Evolutionary conservation across 2,329 filamentous ascomycete species (phyloP).

Genomic region (Metarhizium guizhouense): DNA sequence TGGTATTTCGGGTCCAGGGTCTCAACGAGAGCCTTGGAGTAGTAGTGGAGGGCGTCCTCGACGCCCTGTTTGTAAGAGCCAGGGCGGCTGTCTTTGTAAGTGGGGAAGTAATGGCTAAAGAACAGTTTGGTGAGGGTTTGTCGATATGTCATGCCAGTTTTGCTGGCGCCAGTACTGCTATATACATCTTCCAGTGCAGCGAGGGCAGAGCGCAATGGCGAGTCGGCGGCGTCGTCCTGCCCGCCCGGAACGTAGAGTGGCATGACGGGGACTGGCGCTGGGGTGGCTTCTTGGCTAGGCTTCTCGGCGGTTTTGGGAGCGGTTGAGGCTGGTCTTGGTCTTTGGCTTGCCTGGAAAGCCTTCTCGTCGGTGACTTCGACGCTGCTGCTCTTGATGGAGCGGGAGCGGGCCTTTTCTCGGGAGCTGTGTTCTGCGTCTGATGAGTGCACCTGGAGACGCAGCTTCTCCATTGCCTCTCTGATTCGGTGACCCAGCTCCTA

Average conservation of each 20-base stretch:
- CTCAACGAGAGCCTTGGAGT: conserved; percentile 29
- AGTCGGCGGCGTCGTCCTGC: background rate
- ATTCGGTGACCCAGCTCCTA: conserved; percentile 19
- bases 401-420: conserved; percentile 6
- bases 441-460: conserved; percentile 9
- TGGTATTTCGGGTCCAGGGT: conserved; percentile 26
- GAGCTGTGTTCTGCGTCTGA: conserved; percentile 11
- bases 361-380: conserved; percentile 4
- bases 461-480: conserved; percentile 13
- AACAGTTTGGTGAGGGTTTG: conserved; percentile 22
- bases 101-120: conserved; percentile 22
- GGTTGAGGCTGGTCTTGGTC: background rate
- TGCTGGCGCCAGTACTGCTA: conserved; percentile 9
- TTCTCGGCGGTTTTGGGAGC: background rate
- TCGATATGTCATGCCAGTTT: conserved; percentile 13
- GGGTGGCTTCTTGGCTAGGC: background rate
- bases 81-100: conserved; percentile 12
- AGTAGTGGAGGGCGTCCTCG: conserved; percentile 35
- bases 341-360: background rate
- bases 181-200: conserved; percentile 16
- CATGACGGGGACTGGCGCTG: background rate
- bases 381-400: conserved; percentile 8
- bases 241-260: background rate
- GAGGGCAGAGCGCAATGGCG: conserved; percentile 19
- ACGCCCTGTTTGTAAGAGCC: conserved; percentile 32